Evolutionary conservation across 192 early-diverging fungal genomes (phyloP), one percentile per base, ranked within the genome.

Genomic region (Rhizophlyctis rosea): DNA sequence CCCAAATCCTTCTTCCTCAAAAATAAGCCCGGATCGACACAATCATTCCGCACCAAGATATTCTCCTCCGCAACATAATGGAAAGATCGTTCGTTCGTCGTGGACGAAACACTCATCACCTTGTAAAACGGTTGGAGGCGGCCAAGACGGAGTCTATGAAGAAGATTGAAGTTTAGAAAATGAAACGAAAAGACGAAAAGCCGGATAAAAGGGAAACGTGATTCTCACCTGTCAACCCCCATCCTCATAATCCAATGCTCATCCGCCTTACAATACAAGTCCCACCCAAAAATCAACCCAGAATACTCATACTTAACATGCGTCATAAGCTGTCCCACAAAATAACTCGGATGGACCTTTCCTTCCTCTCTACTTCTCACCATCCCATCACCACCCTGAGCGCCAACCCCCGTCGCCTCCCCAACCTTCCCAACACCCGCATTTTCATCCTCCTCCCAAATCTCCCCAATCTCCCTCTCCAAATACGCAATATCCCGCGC

Each of bases 1-100:
- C 62, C 62, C 34, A 55, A n/a, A 2, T 64, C 21, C 27, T 64
- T 53, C 1, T 18, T 9, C n/a, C 16, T 47, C 21, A 24, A 47
- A 24, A 62, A 23, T 5, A 3, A 4, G 18, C 48, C 23, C 4
- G 32, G 51, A 29, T 62, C 60, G n/a, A n/a, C n/a, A n/a, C n/a
- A n/a, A 24, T 1, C 47, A 27, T 50, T 34, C 2, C n/a, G 25
- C n/a, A 49, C 14, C 28, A 24, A 27, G 14, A 64, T 64, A 39
- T 55, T 55, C 36, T 64, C 47, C 33, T 64, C 62, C 4, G 62
- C 62, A n/a, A 64, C 62, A 27, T 64, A 64, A 1, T 53, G 62
- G 21, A 28, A 39, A 18, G 52, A 14, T 25, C n/a, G 60, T 16
- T n/a, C 25, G 23, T 2, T 30, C 9, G 29, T 28, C 30, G 28